Evolutionary conservation across 2,329 filamentous ascomycete genomes (phyloP), one percentile per base, ranked within the genome.

Genomic region (Colletotrichum incanum): DNA sequence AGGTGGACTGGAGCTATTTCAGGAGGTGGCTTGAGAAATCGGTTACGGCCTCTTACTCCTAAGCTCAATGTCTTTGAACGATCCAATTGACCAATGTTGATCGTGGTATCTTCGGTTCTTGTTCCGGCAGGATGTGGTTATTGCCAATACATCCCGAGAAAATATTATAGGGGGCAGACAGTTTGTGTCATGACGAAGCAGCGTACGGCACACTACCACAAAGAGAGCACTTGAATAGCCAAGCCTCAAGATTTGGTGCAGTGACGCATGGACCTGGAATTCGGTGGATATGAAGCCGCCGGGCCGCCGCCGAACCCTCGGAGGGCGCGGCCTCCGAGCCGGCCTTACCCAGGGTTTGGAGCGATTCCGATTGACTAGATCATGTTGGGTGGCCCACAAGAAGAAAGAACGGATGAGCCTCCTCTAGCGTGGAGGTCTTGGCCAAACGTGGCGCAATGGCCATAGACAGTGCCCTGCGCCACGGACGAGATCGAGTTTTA

Each of bases 371-470:
- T 41, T 26, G 31, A 59, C 34, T 43, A 43, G 52, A n/a, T 14
- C 43, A 34, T 34, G 26, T 39, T 6, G n/a, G 18, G 8, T 37
- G 67, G 54, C 28, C 67, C 54, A 70, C 60, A 59, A 18, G 26
- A 26, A 64, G 26, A 45, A 52, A 59, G 67, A 64, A 56, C 16
- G 50, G 52, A 59, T 28, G 45, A 70, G 43, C 34, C 67, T 43
- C 60, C 34, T 50, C 31, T 55, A 39, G 54, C 41, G 49, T 52
- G 14, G 34, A 41, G 41, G 52, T 47, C 50, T 65, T 59, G 60
- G 60, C 67, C 52, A 70, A 65, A 61, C 54, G 67, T 70, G 67
- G 67, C 67, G 67, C 61, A 70, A 65, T 55, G 58, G 43, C 37
- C 59, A 37, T 59, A 59, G 52, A 34, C 31, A 37, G 41, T 23